phyloP scores from a whole-genome alignment of 768 basidiomycete genomes.

The Boletus vinaceobasis region DNA sequence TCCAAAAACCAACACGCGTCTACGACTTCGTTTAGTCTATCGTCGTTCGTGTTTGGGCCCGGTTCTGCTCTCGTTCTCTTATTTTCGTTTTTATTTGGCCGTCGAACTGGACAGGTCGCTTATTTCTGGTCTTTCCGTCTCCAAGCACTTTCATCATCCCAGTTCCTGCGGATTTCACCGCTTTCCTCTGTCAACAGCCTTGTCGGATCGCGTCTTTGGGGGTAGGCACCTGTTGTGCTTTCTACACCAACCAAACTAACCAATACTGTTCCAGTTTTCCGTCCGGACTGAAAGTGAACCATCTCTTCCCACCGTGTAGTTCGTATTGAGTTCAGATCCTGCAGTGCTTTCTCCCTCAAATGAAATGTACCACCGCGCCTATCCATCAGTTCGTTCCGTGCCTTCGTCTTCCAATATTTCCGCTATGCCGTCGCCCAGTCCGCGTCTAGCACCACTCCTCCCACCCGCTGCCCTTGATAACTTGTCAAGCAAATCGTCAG shows the following conservation, averaged over 20 bases:
- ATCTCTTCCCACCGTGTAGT: not conserved
- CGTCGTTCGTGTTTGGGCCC: not conserved
- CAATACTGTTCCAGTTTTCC: not conserved
- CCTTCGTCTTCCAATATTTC: slow-evolving; percentile 37
- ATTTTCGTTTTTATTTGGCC: slow-evolving; percentile 4
- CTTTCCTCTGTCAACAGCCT: slow-evolving; percentile 2
- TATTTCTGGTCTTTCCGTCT: not conserved
- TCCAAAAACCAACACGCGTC: slow-evolving; percentile 10
- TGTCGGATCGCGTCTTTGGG: slow-evolving; percentile 10
- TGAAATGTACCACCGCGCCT: slow-evolving; percentile 63
- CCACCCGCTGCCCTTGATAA: slow-evolving; percentile 45
- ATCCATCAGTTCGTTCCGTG: slow-evolving; percentile 54
- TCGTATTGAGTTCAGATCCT: slow-evolving; percentile 14
- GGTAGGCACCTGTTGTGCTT: not conserved
- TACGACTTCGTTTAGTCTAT: not conserved
- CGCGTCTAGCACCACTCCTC: slow-evolving; percentile 49
- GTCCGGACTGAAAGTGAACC: slow-evolving; percentile 20
- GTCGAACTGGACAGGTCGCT: not conserved
- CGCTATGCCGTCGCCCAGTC: slow-evolving; percentile 25
- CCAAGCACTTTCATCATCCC: slow-evolving; percentile 2
- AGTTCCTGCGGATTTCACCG: not conserved
- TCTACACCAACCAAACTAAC: not conserved
- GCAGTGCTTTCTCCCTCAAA: slow-evolving; percentile 34
- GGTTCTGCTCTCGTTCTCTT: not conserved
- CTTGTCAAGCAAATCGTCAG: slow-evolving; percentile 39